These are phyloP conservation scores for Carex arenaria DNA, from an alignment of 202 grass and related monocot species.

Conservation along the genomic window DNA sequence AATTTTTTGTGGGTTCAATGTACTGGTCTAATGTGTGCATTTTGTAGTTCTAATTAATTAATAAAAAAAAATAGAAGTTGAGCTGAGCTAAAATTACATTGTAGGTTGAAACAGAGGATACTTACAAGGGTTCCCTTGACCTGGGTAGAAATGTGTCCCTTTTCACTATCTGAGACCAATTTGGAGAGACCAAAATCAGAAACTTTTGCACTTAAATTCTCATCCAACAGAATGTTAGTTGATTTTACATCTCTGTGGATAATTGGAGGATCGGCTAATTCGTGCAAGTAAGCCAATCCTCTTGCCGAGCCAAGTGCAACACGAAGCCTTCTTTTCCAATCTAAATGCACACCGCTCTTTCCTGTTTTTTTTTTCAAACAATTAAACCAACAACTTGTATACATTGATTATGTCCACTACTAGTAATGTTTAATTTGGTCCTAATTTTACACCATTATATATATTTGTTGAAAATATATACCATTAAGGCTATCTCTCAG, in stretches of 20 bases:
- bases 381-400: background rate
- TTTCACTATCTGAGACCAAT: conserved; percentile 62
- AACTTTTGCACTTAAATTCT: conserved; percentile 91
- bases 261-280: conserved; percentile 92
- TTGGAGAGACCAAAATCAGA: conserved; percentile 99
- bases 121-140: conserved; percentile 91
- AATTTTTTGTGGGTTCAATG: background rate
- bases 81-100: background rate
- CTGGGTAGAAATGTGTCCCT: conserved; percentile 75
- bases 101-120: background rate
- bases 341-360: conserved; percentile 69
- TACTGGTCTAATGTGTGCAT: background rate
- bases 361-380: conserved; percentile 31
- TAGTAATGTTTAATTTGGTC: background rate
- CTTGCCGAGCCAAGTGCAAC: conserved; percentile 72
- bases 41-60: background rate
- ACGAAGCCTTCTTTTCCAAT: conserved; percentile 79
- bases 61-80: background rate
- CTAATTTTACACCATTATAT: background rate
- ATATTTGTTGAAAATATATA: conserved; percentile 5
- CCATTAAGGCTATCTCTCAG: conserved; percentile 76
- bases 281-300: conserved; percentile 82
- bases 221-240: conserved; percentile 91
- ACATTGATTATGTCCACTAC: background rate
- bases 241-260: conserved; percentile 97